These are phyloP conservation scores for Colletotrichum graminicola DNA, from an alignment of 2,329 filamentous ascomycete genomes.

Conservation along the genomic window DNA sequence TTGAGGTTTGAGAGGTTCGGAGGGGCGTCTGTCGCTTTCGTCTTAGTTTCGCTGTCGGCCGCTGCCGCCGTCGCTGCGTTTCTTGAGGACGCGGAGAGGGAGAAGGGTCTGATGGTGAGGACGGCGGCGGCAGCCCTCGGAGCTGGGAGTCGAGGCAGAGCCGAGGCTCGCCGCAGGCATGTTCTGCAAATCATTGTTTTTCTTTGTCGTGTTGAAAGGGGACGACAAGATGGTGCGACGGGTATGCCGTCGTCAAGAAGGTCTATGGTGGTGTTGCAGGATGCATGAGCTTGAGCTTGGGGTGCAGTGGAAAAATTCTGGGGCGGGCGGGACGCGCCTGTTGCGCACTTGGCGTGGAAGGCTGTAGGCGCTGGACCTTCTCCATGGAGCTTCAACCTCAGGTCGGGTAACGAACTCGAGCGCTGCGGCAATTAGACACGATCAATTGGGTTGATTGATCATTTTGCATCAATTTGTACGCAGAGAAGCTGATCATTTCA, in stretches of 20 bases:
- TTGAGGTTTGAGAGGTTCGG: constrained; percentile 51
- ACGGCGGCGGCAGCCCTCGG: constrained; percentile 39
- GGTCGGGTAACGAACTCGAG: not conserved
- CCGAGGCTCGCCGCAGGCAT: constrained; percentile 64
- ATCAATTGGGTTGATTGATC: not conserved
- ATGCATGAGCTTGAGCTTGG: constrained; percentile 35
- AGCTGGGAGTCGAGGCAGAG: constrained; percentile 47
- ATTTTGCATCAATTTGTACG: fast-evolving
- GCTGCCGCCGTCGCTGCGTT: constrained; percentile 26
- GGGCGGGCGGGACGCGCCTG: constrained; percentile 40
- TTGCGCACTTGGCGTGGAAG: constrained; percentile 31
- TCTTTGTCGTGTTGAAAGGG: not conserved
- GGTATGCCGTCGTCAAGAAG: constrained; percentile 15
- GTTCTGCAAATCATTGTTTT: constrained; percentile 56
- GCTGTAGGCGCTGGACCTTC: not conserved
- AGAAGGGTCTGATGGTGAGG: constrained; percentile 54
- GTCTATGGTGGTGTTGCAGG: constrained; percentile 31
- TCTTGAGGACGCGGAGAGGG: constrained; percentile 49
- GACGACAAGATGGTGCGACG: not conserved
- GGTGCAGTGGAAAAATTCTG: constrained; percentile 43
- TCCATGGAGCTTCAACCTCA: constrained; percentile 11
- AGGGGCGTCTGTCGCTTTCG: constrained; percentile 48
- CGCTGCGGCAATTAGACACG: not conserved
- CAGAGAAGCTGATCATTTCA: not conserved
- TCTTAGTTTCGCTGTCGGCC: constrained; percentile 47